These are phyloP conservation scores for Grosmannia huntii DNA, from an alignment of 2,329 filamentous ascomycete genomes.

Conservation along the genomic window DNA sequence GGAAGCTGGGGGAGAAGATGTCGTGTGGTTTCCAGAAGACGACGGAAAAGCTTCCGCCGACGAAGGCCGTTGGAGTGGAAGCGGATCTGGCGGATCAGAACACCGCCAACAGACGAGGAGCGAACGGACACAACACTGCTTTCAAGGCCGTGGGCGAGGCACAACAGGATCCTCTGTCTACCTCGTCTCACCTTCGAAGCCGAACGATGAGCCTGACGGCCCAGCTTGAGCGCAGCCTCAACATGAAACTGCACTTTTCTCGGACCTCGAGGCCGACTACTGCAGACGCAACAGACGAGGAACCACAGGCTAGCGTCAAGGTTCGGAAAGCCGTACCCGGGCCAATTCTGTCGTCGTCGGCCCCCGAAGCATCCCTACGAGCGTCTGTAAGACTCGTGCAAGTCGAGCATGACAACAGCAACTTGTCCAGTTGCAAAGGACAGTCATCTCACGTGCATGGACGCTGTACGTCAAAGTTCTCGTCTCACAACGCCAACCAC, in stretches of 20 bases:
- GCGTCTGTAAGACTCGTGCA: neutral
- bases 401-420: neutral
- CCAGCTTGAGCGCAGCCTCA: conserved; percentile 15
- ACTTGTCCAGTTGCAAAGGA: neutral
- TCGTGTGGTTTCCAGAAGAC: neutral
- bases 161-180: neutral
- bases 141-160: neutral
- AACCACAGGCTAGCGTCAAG: neutral
- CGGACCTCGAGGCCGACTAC: neutral
- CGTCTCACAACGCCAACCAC: neutral
- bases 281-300: neutral
- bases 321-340: neutral
- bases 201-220: conserved; percentile 21
- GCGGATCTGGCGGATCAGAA: neutral
- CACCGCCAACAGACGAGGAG: neutral
- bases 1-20: neutral
- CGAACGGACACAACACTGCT: neutral
- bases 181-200: neutral
- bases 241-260: conserved; percentile 1
- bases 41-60: neutral
- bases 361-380: conserved; percentile 9
- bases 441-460: neutral
- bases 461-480: neutral
- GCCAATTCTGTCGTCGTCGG: conserved; percentile 15
- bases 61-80: neutral